A percentile compares a stretch with the other conserved stretches of the same genome.
phyloP scores from a whole-genome alignment of 2,329 filamentous ascomycete genomes.

The Claviceps arundinis region DNA sequence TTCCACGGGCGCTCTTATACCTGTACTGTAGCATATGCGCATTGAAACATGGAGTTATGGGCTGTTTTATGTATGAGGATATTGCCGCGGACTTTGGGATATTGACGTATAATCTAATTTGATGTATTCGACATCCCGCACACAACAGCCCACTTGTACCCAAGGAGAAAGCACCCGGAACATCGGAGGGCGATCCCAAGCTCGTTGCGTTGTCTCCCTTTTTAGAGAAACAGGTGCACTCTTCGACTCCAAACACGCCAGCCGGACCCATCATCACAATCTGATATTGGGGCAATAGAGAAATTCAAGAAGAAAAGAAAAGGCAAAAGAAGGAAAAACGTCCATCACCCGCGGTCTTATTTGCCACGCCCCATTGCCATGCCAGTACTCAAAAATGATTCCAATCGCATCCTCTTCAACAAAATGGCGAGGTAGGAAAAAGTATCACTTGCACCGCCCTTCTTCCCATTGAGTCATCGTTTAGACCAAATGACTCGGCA shows the following conservation, averaged over 20 bases:
- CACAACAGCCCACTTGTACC: background rate
- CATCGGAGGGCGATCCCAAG: background rate
- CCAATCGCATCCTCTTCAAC: background rate
- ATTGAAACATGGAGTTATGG: constrained; percentile 10
- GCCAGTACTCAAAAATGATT: background rate
- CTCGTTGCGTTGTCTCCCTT: background rate
- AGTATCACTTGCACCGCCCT: constrained; percentile 89
- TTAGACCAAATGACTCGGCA: constrained; percentile 76
- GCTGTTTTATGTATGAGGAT: background rate
- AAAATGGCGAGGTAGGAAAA: constrained; percentile 64
- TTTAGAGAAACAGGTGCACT: background rate
- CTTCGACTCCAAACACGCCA: constrained; percentile 2
- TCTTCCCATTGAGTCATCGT: constrained; percentile 18
- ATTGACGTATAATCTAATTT: background rate
- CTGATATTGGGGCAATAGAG: no score
- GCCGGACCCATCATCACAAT: background rate
- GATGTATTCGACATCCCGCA: background rate
- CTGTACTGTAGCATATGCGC: constrained; percentile 7
- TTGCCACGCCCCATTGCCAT: background rate
- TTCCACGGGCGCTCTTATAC: background rate
- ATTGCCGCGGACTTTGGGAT: background rate
- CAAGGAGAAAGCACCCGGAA: background rate
- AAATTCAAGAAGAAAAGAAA: background rate
- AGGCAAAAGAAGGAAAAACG: background rate
- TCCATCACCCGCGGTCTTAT: background rate